These are phyloP conservation scores for Lithospermum erythrorhizon DNA, from an alignment of 257 asterid species.

Conservation along the genomic window DNA sequence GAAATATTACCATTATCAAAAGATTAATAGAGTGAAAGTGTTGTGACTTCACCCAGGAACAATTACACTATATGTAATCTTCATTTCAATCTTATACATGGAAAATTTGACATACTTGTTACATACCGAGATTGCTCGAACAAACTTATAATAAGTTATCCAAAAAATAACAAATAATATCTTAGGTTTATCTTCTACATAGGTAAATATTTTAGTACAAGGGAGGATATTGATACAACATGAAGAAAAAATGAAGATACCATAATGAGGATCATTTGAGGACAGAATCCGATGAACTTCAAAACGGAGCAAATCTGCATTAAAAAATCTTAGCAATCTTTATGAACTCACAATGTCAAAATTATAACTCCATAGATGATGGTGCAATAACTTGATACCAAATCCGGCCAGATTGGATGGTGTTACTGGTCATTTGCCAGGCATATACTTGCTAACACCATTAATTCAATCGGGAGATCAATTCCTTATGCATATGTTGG, in stretches of 20 bases:
- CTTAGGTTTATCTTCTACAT: slow-evolving; percentile 20
- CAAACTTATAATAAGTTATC: slow-evolving; percentile 11
- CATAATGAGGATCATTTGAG: not conserved
- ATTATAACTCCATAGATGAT: not conserved
- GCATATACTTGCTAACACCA: too few relatives aligned
- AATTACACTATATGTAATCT: too few relatives aligned
- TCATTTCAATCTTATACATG: too few relatives aligned
- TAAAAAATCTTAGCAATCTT: not conserved
- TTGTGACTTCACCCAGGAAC: too few relatives aligned
- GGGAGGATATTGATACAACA: not conserved
- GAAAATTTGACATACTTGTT: too few relatives aligned
- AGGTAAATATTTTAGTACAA: not conserved
- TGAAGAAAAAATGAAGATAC: not conserved
- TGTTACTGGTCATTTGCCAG: not conserved
- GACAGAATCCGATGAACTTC: not conserved
- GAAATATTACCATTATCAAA: too few relatives aligned
- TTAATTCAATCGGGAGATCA: too few relatives aligned
- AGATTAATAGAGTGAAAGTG: too few relatives aligned
- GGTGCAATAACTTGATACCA: not conserved
- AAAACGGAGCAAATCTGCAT: not conserved
- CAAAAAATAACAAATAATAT: slow-evolving; percentile 44
- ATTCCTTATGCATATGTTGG: slow-evolving; percentile 28
- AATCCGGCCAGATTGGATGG: not conserved
- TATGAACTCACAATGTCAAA: not conserved
- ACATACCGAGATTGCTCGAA: too few relatives aligned